Base-by-base conservation (phyloP, 2,329 filamentous ascomycete species). In the Podosphaera xanthii region DNA sequence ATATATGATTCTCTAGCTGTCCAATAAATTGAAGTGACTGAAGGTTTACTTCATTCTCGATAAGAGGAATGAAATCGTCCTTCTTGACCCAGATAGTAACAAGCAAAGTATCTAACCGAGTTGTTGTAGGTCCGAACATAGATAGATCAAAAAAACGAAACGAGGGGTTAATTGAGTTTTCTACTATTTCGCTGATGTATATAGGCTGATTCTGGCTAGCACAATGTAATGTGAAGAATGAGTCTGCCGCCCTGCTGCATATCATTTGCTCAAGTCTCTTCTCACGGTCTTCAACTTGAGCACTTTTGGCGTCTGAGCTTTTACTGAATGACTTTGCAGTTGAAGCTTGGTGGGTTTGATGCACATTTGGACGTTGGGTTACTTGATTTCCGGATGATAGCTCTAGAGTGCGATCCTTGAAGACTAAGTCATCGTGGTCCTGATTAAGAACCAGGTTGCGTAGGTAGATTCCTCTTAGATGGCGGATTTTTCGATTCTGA, bases 121-220 rank as follows among this genome's bases (percentile, higher is more conserved):
- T 84, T 31, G 89, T 75, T 2, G 72, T 69, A 0, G 85, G 78
- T 0, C 78, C 80, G 62, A 77, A 81, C 4, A 75, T 71, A 33
- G 78, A 77, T 4, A 95, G 76, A 62, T 94, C 84, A 69, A 96
- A 94, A 69, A 86, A 84, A 50, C 81, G 81, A 69, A 95, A 97
- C 65, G 85, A 88, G 63, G 92, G 92, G 69, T 96, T 96, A 77
- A 88, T 89, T n/a, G 86, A 82, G 66, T 82, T 81, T 64, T 85
- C 79, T 35, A 83, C 79, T 31, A 85, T 76, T 71, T 97, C 91
- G 67, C 89, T 95, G 65, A 95, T 80, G 69, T 96, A 96, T n/a
- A 96, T 73, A 0, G 91, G 89, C 14, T 87, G 83, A 54, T 76
- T 71, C 58, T 81, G 71, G 2, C 73, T 78, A 0, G 79, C 73